Conservation (phyloP, 2,329 filamentous ascomycete species). For the Fusarium longipes region DNA sequence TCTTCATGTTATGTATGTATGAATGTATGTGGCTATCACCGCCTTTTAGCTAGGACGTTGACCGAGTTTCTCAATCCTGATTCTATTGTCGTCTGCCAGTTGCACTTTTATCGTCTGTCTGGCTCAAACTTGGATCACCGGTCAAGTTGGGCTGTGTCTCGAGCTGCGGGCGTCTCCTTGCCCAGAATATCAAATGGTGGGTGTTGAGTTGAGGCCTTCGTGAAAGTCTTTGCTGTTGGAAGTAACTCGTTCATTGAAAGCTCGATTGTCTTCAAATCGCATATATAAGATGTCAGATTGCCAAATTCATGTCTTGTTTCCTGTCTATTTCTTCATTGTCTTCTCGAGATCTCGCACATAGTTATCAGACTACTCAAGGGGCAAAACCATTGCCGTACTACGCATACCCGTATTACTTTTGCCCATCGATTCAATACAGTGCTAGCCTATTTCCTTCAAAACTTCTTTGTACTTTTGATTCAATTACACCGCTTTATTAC, state of each 20-base stretch:
- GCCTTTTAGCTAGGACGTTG: conserved; percentile 3
- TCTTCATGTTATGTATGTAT: neutral
- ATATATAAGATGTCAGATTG: neutral
- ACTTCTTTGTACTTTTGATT: too few species aligned
- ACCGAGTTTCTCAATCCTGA: neutral
- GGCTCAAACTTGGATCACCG: neutral
- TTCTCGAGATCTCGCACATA: neutral
- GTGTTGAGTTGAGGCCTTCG: conserved; percentile 6
- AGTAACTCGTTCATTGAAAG: neutral
- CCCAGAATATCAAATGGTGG: conserved; percentile 4
- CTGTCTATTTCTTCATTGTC: neutral
- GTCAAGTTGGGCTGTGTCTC: conserved; percentile 14
- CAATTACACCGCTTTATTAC: neutral
- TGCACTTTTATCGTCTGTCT: conserved; percentile 2
- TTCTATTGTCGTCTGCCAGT: neutral
- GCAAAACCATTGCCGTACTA: neutral
- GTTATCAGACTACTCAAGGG: conserved; percentile 3
- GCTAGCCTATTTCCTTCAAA: too few species aligned
- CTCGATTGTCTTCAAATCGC: neutral
- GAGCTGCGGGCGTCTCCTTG: conserved; percentile 1
- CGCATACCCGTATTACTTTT: neutral
- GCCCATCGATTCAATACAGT: too few species aligned
- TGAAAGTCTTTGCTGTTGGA: neutral
- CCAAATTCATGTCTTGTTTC: neutral
- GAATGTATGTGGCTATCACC: neutral